Evolutionary conservation across 306 rosid genomes (phyloP).

Genomic region (Cucurbita maxima): DNA sequence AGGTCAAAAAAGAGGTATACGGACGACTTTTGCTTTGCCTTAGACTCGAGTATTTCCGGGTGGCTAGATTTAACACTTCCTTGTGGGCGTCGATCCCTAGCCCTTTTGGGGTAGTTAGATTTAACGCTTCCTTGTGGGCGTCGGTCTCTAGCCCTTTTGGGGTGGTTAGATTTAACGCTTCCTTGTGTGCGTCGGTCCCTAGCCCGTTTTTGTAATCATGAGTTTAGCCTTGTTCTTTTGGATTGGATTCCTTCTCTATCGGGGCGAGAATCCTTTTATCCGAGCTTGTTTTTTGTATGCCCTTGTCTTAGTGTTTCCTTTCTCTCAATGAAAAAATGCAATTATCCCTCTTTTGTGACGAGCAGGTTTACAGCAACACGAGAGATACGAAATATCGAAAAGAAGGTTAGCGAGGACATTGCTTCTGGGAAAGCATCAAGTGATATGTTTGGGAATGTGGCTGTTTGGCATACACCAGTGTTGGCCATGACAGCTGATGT

Average conservation of each 20-base stretch:
- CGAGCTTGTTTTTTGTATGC: not conserved
- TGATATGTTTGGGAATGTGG: slow-evolving; percentile 40
- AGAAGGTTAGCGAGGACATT: slow-evolving; percentile 37
- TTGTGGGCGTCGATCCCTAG: not conserved
- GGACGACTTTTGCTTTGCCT: too few species aligned
- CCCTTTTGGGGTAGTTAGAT: too few species aligned
- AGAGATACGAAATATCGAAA: slow-evolving; percentile 46
- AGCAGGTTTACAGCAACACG: slow-evolving; percentile 70
- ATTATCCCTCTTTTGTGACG: slow-evolving; percentile 5
- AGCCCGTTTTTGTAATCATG: too few species aligned
- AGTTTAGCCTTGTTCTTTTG: too few species aligned
- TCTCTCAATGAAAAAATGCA: not conserved
- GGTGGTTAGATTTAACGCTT: too few species aligned
- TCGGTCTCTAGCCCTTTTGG: not conserved
- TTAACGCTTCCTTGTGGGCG: not conserved
- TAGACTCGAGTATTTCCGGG: not conserved
- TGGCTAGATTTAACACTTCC: not conserved
- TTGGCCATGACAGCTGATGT: slow-evolving; percentile 95
- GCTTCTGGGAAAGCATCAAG: slow-evolving; percentile 39
- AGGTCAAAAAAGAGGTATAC: too few species aligned
- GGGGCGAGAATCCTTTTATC: too few species aligned
- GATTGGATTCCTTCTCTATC: not conserved
- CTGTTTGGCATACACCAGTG: slow-evolving; percentile 70
- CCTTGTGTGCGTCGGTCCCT: too few species aligned
- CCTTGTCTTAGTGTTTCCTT: not conserved